These are phyloP conservation scores for Solanum hybrid DNA, from an alignment of 305 asterid species.

Conservation along the genomic window DNA sequence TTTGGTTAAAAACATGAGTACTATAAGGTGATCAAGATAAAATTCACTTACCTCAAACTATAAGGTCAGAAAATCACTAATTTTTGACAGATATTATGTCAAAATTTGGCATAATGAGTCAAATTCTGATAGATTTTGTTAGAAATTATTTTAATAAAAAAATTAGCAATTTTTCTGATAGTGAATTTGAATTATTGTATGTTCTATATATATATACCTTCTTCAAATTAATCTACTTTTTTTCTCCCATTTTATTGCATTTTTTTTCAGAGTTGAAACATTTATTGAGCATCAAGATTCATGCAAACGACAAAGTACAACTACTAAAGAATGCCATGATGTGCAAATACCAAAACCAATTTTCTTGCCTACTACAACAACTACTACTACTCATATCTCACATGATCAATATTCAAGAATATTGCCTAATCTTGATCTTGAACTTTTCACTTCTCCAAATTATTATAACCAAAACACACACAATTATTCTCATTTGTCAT, in stretches of 20 bases:
- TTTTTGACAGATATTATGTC: background rate
- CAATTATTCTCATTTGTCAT: background rate
- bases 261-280: conserved; percentile 25
- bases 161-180: background rate
- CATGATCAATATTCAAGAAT: background rate
- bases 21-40: no score
- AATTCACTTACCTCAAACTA: no score
- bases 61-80: background rate
- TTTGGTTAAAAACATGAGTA: background rate
- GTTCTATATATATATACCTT: background rate
- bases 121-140: no score
- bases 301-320: conserved; percentile 21
- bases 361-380: background rate
- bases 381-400: background rate
- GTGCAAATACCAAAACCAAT: background rate
- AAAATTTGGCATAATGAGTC: background rate
- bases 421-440: conserved; percentile 28
- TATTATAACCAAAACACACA: background rate
- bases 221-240: background rate
- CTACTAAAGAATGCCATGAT: background rate
- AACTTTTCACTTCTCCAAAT: conserved; percentile 20
- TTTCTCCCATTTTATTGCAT: background rate
- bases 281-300: conserved; percentile 40
- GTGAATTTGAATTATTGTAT: background rate
- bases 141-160: background rate